These are phyloP conservation scores for Ustilago hordei DNA, from an alignment of 1,284 basidiomycete species.

Conservation along the genomic window DNA sequence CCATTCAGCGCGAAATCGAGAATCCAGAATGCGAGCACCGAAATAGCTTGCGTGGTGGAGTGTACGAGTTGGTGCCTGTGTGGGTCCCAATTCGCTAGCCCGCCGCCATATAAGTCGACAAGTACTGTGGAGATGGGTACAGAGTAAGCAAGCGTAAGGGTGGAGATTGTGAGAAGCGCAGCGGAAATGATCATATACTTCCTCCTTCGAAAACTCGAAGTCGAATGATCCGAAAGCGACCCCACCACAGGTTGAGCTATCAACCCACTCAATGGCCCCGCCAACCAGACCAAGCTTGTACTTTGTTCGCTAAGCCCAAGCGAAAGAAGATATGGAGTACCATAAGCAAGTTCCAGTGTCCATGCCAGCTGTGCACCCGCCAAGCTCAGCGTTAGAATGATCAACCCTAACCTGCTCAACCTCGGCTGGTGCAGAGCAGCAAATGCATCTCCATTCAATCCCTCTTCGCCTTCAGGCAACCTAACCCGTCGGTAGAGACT, in stretches of 20 bases:
- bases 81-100: slow-evolving; percentile 91
- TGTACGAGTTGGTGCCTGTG: slow-evolving; percentile 70
- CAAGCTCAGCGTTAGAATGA: slow-evolving; percentile 73
- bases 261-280: slow-evolving; percentile 90
- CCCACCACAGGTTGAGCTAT: slow-evolving; percentile 95
- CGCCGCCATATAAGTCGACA: slow-evolving; percentile 81
- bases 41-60: slow-evolving; percentile 72
- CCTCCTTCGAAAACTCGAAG: slow-evolving; percentile 82
- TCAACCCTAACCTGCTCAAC: slow-evolving; percentile 70
- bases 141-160: slow-evolving; percentile 90
- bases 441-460: neutral
- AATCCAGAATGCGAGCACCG: slow-evolving; percentile 90
- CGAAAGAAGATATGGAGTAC: slow-evolving; percentile 89
- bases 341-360: slow-evolving; percentile 85
- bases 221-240: slow-evolving; percentile 90
- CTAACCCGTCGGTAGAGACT: slow-evolving; percentile 28
- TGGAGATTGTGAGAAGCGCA: slow-evolving; percentile 76
- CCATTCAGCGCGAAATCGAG: slow-evolving; percentile 93
- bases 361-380: slow-evolving; percentile 89
- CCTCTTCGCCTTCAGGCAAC: neutral
- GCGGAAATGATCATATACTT: slow-evolving; percentile 90
- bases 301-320: slow-evolving; percentile 90
- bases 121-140: slow-evolving; percentile 79
- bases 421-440: slow-evolving; percentile 17
- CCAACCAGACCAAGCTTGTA: slow-evolving; percentile 95